Conservation (phyloP, 805 yeast species). For the Ogataea kodamae region DNA sequence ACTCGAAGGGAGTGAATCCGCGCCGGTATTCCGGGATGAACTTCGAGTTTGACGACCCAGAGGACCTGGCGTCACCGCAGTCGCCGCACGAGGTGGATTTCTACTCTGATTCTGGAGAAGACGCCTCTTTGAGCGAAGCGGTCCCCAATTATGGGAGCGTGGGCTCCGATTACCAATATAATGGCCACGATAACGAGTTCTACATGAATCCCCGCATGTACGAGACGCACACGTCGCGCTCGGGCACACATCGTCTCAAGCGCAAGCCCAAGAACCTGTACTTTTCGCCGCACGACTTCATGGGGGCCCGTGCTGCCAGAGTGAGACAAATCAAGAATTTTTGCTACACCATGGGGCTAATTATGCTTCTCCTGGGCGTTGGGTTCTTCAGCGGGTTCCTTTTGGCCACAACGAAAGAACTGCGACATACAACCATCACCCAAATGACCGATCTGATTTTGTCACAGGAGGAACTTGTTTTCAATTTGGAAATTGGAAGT, state of each 20-base stretch:
- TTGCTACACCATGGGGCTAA: slow-evolving; percentile 43
- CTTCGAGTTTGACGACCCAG: slow-evolving; percentile 49
- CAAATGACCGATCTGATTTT: slow-evolving; percentile 70
- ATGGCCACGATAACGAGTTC: slow-evolving; percentile 5
- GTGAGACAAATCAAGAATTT: slow-evolving; percentile 30
- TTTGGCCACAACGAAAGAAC: slow-evolving; percentile 81
- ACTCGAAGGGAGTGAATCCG: slow-evolving; percentile 67
- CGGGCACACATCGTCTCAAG: slow-evolving; percentile 14
- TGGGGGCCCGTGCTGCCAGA: slow-evolving; percentile 30
- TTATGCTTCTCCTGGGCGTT: slow-evolving; percentile 51
- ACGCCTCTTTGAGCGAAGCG: slow-evolving; percentile 18
- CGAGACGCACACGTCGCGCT: slow-evolving; percentile 14
- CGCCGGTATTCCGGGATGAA: slow-evolving; percentile 63
- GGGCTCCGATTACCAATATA: slow-evolving; percentile 9
- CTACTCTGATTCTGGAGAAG: slow-evolving; percentile 30
- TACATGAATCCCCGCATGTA: slow-evolving; percentile 12
- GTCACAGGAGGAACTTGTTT: slow-evolving; percentile 79
- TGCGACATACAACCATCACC: slow-evolving; percentile 59
- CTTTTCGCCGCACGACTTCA: slow-evolving; percentile 38
- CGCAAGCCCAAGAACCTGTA: slow-evolving; percentile 28
- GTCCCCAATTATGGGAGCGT: slow-evolving; percentile 20
- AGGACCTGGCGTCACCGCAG: slow-evolving; percentile 28
- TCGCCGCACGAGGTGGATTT: slow-evolving; percentile 17
- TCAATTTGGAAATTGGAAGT: slow-evolving; percentile 73
- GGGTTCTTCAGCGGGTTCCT: slow-evolving; percentile 84